Base-by-base conservation (phyloP, 371 early-diverging fungal genomes). In the Basidiobolus meristosporus region DNA sequence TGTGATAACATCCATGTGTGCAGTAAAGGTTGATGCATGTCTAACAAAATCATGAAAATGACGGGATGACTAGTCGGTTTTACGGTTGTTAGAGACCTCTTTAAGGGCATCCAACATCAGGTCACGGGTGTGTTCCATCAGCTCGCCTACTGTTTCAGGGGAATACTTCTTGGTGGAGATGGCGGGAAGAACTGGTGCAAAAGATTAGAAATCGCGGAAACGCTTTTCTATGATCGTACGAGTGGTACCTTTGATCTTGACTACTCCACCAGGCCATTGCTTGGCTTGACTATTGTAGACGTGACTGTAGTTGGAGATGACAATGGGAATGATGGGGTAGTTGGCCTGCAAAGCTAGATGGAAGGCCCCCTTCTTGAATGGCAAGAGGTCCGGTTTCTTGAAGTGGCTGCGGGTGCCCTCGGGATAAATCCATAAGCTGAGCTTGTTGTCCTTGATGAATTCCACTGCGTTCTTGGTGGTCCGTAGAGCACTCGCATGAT, bases 321-420 rank as follows among this genome's bases (percentile, higher is more conserved):
- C 87, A 19, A 93, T 65, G 7, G 96, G 96, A 14, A 92, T 67
- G 41, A 95, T 69, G 6, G 93, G 93, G 3, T 81, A 70, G 41
- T 69, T 60, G 1, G 85, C 82, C 49, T 87, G 80, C 40, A 80
- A 72, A 10, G 96, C 93, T 50, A 95, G 69, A 48, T 88, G 74
- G 55, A 95, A 95, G 5, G 82, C 81, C 9, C 86, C 87, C 54
- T 85, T 84, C 54, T 95, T 95, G 63, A 95, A 93, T 0, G 88
- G 89, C 36, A 92, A 58, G 44, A 95, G 47, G 37, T 63, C 60
- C 15, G 84, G 66, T 39, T 69, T 71, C 19, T 63, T 54, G 28
- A 73, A 68, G 49, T 70, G 76, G 4, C 82, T 78, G 23, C 93
- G 79, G 7, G 93, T 95, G 36, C 93, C 96, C 59, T 95, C 96